Percentiles rank a stretch among this genome's conserved stretches.
Evolutionary conservation across 768 basidiomycete genomes (phyloP).

Genomic region (Suillus tomentosus): DNA sequence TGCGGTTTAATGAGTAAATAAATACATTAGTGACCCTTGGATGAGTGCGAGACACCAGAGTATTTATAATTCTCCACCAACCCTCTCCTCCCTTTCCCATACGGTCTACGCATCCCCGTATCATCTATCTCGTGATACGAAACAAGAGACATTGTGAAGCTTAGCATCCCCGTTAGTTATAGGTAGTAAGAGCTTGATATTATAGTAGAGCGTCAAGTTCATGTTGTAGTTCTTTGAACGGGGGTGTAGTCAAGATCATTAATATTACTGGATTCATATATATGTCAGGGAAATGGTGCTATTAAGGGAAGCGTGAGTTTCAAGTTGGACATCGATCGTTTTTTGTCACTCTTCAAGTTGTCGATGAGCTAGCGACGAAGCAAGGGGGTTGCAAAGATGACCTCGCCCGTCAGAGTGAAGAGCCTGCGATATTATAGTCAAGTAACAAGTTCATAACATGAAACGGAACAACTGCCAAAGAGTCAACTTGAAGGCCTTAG

Average conservation of each 20-base stretch:
- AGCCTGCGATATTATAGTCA: slow-evolving; percentile 89
- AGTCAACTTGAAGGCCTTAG: too few species aligned
- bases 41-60: slow-evolving; percentile 31
- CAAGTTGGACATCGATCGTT: slow-evolving; percentile 77
- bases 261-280: slow-evolving; percentile 55
- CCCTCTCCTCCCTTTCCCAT: slow-evolving; percentile 75
- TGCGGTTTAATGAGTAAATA: slow-evolving; percentile 8
- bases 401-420: slow-evolving; percentile 66
- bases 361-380: slow-evolving; percentile 58
- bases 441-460: slow-evolving; percentile 91
- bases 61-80: slow-evolving; percentile 91
- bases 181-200: slow-evolving; percentile 87
- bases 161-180: slow-evolving; percentile 56
- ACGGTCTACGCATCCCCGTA: slow-evolving; percentile 83
- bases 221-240: slow-evolving; percentile 90
- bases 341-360: slow-evolving; percentile 43
- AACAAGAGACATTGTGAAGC: slow-evolving; percentile 83
- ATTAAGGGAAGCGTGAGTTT: neutral
- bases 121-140: slow-evolving; percentile 62
- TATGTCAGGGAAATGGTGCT: slow-evolving; percentile 9
- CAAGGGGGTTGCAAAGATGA: slow-evolving; percentile 82
- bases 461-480: slow-evolving; percentile 76
- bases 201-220: slow-evolving; percentile 94
- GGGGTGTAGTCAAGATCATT: slow-evolving; percentile 77
- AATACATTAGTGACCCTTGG: neutral